These are phyloP conservation scores for Wallacemonas sp. DNA, from an alignment of 208 protist species.

Conservation along the genomic window DNA sequence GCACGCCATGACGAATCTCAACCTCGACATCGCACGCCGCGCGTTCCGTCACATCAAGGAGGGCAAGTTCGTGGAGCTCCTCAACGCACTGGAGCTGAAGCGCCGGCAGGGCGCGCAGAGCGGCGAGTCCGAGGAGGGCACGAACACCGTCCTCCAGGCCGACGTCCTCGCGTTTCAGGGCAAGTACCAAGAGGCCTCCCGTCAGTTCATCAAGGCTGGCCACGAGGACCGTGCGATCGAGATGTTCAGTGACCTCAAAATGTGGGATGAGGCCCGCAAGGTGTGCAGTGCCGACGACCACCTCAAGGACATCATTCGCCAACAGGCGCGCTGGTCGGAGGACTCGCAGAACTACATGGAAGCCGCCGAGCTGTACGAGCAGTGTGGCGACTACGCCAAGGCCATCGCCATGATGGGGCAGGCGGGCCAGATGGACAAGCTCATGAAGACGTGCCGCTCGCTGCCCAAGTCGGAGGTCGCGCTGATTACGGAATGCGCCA, in stretches of 20 bases:
- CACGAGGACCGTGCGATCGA: constrained; percentile 85
- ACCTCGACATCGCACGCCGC: constrained; percentile 90
- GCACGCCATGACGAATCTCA: constrained; percentile 88
- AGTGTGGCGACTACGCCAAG: constrained; percentile 82
- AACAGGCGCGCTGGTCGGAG: constrained; percentile 93
- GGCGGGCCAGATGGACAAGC: constrained; percentile 78
- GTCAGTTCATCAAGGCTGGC: constrained; percentile 85
- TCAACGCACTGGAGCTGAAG: constrained; percentile 85
- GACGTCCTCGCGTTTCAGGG: constrained; percentile 95
- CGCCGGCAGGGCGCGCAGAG: constrained; percentile 38
- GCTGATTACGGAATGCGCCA: constrained; percentile 82
- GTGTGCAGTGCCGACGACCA: constrained; percentile 89
- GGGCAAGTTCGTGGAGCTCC: constrained; percentile 91
- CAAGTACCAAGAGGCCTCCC: constrained; percentile 92
- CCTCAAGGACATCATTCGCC: constrained; percentile 88
- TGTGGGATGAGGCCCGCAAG: constrained; percentile 92
- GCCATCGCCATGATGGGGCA: constrained; percentile 89
- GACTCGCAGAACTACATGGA: constrained; percentile 91
- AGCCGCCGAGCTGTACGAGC: constrained; percentile 88
- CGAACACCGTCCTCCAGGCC: constrained; percentile 56
- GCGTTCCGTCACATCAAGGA: constrained; percentile 94
- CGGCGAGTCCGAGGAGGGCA: constrained; percentile 14
- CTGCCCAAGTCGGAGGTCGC: constrained; percentile 84
- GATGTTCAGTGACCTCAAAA: constrained; percentile 95
- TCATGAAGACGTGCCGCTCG: constrained; percentile 85